Evolutionary conservation across 73 alveolate species (phyloP), one percentile per base, ranked within the genome.

Genomic region (Paraurostyla sp.): DNA sequence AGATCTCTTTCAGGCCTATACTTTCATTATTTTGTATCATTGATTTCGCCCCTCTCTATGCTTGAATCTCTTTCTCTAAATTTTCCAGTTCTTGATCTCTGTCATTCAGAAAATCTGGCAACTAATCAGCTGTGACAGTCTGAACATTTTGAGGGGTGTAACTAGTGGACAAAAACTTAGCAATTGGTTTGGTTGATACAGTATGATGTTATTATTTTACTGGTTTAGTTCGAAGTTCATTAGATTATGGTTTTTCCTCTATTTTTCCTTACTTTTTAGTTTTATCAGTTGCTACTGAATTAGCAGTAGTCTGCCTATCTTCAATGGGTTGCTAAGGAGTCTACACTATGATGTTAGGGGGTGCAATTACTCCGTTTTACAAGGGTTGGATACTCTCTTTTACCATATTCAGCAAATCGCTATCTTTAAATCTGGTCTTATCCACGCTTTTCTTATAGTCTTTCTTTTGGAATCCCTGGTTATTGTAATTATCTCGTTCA

Each of bases 51-150:
- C 6, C 4, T 40, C 25, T 65, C 23, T 65, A 65, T 6, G 82
- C 58, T 65, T 65, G 7, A 38, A 65, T 65, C 23, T 65, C 82
- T 30, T 65, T 33, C 25, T 65, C 82, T 22, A 65, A 35, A 40
- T 65, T 65, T 18, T 65, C 82, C 41, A 65, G 13, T 65, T 65
- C 82, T 38, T 65, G 36, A 38, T 65, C 82, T 65, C 82, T 65
- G 6, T 65, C 82, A 1, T 38, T 6, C 25, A 65, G 23, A 65
- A 38, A 65, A 0, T 65, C 82, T 0, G 82, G 82, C 0, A 65
- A 58, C 32, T 65, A 18, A 35, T 65, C 82, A 13, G 82, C 82
- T 11, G 82, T 35, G 3, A 65, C 58, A 65, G 41, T 38, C 41
- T 65, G 25, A 38, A 36, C 56, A 65, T 65, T 65, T 32, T 25